A percentile compares a stretch with the other conserved stretches of the same genome.
Conservation (phyloP, 352 stramenopile species). For the Phytophthora gonapodyides region DNA sequence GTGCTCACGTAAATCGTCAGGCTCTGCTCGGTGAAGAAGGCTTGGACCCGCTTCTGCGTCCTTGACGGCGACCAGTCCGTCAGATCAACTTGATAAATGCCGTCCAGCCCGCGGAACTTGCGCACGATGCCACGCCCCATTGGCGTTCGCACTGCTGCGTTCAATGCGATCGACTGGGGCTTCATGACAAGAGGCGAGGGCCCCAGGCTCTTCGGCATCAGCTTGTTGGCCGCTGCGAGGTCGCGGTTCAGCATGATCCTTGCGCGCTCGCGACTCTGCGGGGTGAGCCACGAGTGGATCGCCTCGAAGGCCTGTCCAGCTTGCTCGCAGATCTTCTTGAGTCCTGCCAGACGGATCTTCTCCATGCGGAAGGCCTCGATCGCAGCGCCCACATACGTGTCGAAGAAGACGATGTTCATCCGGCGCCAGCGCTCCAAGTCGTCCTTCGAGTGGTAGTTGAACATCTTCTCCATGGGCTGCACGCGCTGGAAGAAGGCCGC, state of each 20-base stretch:
- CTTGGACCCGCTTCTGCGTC: conserved; percentile 49
- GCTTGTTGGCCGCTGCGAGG: conserved; percentile 62
- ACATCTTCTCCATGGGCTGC: conserved; percentile 85
- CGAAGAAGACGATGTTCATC: conserved; percentile 93
- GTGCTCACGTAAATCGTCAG: conserved; percentile 45
- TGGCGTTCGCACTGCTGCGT: conserved; percentile 63
- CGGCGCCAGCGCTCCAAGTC: conserved; percentile 75
- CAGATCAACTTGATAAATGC: conserved; percentile 85
- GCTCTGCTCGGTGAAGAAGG: conserved; percentile 65
- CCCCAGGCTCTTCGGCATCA: conserved; percentile 48
- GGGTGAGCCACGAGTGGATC: conserved; percentile 63
- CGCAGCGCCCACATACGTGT: conserved; percentile 89
- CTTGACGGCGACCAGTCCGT: conserved; percentile 54
- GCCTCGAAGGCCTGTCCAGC: conserved; percentile 55
- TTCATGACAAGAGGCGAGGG: conserved; percentile 50
- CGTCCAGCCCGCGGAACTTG: conserved; percentile 70
- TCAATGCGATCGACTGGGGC: conserved; percentile 65
- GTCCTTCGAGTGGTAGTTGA: conserved; percentile 77
- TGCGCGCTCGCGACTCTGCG: conserved; percentile 57
- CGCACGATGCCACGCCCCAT: conserved; percentile 70
- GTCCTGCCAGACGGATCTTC: conserved; percentile 63
- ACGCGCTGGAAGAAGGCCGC: conserved; percentile 91
- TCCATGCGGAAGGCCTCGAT: conserved; percentile 76
- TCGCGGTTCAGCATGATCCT: conserved; percentile 73
- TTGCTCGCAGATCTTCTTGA: conserved; percentile 76